phyloP scores from a whole-genome alignment of 805 yeast species.

The Yamadazyma nakazawae region DNA sequence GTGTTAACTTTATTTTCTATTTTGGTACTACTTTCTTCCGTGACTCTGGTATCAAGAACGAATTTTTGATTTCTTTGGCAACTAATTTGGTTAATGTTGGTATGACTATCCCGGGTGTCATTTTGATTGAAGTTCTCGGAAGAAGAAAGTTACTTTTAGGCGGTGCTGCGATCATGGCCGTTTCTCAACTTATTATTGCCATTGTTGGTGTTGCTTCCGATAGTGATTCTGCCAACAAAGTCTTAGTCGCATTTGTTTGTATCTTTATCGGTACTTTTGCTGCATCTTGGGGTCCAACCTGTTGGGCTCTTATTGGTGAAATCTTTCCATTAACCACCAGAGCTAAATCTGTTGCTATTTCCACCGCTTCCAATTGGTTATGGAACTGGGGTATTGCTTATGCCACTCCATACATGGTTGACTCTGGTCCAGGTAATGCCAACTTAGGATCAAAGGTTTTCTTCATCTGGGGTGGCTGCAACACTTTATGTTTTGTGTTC shows the following conservation, averaged over 20 bases:
- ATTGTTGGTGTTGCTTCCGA: constrained; percentile 40
- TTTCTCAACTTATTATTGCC: constrained; percentile 51
- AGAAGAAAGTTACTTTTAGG: constrained; percentile 58
- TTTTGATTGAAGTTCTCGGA: constrained; percentile 44
- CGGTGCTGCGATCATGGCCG: constrained; percentile 63
- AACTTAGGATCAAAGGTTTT: constrained; percentile 40
- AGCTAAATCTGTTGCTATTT: constrained; percentile 38
- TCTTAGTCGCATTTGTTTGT: constrained; percentile 37
- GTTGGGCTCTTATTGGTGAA: constrained; percentile 40
- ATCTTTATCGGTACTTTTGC: constrained; percentile 40
- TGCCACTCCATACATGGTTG: constrained; percentile 42
- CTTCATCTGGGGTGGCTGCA: constrained; percentile 43
- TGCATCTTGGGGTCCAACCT: constrained; percentile 41
- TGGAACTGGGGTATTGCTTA: constrained; percentile 42
- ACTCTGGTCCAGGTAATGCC: constrained; percentile 36
- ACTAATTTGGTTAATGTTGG: constrained; percentile 41
- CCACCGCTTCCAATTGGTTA: constrained; percentile 42
- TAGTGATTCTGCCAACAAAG: constrained; percentile 27
- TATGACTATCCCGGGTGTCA: constrained; percentile 36
- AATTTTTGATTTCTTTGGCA: constrained; percentile 44
- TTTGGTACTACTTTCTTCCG: constrained; percentile 83
- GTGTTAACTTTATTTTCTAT: constrained; percentile 87
- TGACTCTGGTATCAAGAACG: constrained; percentile 54
- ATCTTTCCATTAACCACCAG: constrained; percentile 36
- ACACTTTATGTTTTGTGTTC: constrained; percentile 31